phyloP scores from a whole-genome alignment of 768 basidiomycete species.

The Russula griseocarnosa region DNA sequence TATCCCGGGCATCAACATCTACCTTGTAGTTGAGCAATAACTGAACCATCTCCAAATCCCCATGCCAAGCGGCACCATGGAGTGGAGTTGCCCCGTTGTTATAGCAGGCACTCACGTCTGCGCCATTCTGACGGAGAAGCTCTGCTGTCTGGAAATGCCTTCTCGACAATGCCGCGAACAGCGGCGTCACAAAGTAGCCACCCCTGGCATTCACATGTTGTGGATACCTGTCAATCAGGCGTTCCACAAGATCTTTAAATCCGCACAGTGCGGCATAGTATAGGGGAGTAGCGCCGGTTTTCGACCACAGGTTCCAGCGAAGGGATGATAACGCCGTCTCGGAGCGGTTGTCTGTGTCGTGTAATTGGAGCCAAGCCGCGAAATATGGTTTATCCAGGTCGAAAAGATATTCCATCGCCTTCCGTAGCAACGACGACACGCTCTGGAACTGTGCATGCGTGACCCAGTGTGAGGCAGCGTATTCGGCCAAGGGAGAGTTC shows the following conservation, averaged over 20 bases:
- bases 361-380: neutral
- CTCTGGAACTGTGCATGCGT: neutral
- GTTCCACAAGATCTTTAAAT: neutral
- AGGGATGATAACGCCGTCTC: neutral
- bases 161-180: neutral
- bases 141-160: neutral
- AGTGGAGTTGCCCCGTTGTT: neutral
- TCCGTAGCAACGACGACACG: neutral
- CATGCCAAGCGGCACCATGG: neutral
- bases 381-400: conserved; percentile 1
- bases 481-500: neutral
- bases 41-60: neutral
- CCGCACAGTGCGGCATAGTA: neutral
- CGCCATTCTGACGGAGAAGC: neutral
- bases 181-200: neutral
- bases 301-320: rapidly evolving
- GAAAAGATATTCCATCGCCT: neutral
- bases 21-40: neutral
- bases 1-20: neutral
- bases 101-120: neutral
- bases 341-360: neutral
- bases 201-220: neutral
- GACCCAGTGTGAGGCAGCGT: neutral
- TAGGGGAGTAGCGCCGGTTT: neutral
- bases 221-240: neutral